These are phyloP conservation scores for Plenodomus tracheiphilus DNA, from an alignment of 2,329 filamentous ascomycete species.

Conservation along the genomic window DNA sequence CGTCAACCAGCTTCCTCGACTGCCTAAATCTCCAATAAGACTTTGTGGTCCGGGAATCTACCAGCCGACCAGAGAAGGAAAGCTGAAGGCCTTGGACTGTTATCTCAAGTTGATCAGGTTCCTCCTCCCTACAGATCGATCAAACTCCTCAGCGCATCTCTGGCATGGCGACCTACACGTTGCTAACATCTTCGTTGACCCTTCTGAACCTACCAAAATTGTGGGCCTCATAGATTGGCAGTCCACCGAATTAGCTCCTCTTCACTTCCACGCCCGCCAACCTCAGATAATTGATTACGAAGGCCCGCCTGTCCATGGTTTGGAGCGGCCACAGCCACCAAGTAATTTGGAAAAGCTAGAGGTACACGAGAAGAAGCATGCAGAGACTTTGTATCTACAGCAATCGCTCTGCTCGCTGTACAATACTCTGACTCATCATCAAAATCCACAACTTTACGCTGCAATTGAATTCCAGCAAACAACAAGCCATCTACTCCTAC, in stretches of 20 bases:
- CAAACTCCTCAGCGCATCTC: conserved; percentile 28
- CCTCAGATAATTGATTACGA: conserved; percentile 42
- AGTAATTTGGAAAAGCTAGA: conserved; percentile 27
- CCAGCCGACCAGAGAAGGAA: conserved; percentile 36
- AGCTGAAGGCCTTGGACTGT: conserved; percentile 33
- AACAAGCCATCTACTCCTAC: conserved; percentile 29
- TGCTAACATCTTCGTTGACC: conserved; percentile 45
- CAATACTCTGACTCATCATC: conserved; percentile 25
- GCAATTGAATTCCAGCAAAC: conserved; percentile 39
- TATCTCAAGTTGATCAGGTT: conserved; percentile 35
- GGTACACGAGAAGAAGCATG: conserved; percentile 20
- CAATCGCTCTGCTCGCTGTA: conserved; percentile 36
- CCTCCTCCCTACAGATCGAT: conserved; percentile 29
- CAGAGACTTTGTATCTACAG: conserved; percentile 28
- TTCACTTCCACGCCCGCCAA: conserved; percentile 42
- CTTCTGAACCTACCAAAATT: conserved; percentile 34
- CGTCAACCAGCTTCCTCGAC: conserved; percentile 26
- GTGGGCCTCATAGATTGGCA: conserved; percentile 45
- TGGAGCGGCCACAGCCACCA: conserved; percentile 32
- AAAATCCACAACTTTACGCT: conserved; percentile 29
- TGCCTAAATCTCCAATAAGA: conserved; percentile 38
- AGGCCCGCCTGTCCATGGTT: conserved; percentile 28
- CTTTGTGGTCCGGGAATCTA: conserved; percentile 46
- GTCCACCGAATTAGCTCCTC: conserved; percentile 37
- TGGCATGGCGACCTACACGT: conserved; percentile 47